Evolutionary conservation across 2,329 filamentous ascomycete genomes (phyloP), one percentile per base, ranked within the genome.

Genomic region (Alternaria hordeiaustralica): DNA sequence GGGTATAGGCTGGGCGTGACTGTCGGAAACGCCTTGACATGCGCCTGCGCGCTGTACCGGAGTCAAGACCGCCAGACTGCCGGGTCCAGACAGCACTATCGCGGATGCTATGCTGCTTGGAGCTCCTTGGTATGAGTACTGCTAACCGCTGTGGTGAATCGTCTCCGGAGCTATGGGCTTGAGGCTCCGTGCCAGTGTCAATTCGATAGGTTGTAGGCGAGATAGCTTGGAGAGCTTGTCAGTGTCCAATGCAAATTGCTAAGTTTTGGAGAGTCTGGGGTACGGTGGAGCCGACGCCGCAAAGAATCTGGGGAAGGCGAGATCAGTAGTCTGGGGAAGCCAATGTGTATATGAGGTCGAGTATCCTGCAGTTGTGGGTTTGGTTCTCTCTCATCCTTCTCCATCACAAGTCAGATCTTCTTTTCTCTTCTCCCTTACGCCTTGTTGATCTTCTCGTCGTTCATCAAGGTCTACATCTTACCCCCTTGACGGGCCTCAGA

Each of bases 231-330:
- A 26, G 28, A 46, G 41, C 15, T 33, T 51, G 20, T 58, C 36
- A 47, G 43, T 45, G n/a, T 55, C n/a, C 43, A 59, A 54, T 61
- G 25, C 10, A 41, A 43, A 55, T 28, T 41, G 26, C 21, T 50
- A 55, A 58, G 15, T 21, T 28, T 44, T 56, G 58, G 41, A 6
- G 57, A 55, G 60, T 68, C 63, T 56, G 63, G 65, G 57, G 65
- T 61, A 68, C 30, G 41, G 63, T 59, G 65, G 55, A 67, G 61
- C 43, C 45, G 58, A 61, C 6, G 61, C 26, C 20, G 33, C 36
- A 50, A 30, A 6, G 23, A 59, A 60, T 66, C 60, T 64, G 63
- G 65, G 65, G 63, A 66, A 66, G 36, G 50, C 46, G 63, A 64
- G 55, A 20, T 26, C 49, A 25, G 45, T n/a, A 57, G 33, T 49